Base-by-base conservation (phyloP, 1,284 basidiomycete genomes). In the Ceratobasidium sp. region DNA sequence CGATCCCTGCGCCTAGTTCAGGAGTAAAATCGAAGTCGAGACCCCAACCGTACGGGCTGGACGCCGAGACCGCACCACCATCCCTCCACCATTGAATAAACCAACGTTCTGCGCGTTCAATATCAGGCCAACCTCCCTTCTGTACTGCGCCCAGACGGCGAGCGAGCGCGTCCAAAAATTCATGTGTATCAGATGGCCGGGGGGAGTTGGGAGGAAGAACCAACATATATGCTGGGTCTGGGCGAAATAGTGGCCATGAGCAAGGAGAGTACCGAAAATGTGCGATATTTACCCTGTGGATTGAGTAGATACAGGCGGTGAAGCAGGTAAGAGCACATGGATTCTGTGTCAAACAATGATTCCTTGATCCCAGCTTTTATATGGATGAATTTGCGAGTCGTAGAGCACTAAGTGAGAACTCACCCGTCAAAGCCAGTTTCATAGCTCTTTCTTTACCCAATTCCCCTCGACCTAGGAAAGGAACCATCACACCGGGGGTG, bases 401-500 rank as follows among this genome's bases (percentile, higher is more conserved):
- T n/a, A n/a, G n/a, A n/a, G n/a, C n/a, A n/a, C n/a, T n/a, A n/a
- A n/a, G n/a, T n/a, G n/a, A n/a, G n/a, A n/a, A n/a, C 85, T 74
- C 73, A 95, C 96, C 92, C 50, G 97, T 97, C 72, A 98, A 83
- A 48, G 95, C 96, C 30, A 98, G 87, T 82, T 97, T 98, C 71
- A 98, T 85, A 3, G 94, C 97, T 75, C 93, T 86, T 80, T 99
- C 97, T 55, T 94, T 91, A 28, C 95, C 97, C 73, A 84, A 83
- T 58, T 87, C 85, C 0, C 95, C 95, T 71, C 85, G 87, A 0
- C 97, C 97, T n/a, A 98, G 86, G 81, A 92, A 98, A 3, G 96
- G 95, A 39, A 98, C 85, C 96, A 99, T 98, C 46, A 98, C 93
- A 0, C 97, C 97, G 0, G 97, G 97, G 4, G 94, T 92, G 83